phyloP scores from a whole-genome alignment of 2,329 filamentous ascomycete species.

The Paracamarosporium sp. region DNA sequence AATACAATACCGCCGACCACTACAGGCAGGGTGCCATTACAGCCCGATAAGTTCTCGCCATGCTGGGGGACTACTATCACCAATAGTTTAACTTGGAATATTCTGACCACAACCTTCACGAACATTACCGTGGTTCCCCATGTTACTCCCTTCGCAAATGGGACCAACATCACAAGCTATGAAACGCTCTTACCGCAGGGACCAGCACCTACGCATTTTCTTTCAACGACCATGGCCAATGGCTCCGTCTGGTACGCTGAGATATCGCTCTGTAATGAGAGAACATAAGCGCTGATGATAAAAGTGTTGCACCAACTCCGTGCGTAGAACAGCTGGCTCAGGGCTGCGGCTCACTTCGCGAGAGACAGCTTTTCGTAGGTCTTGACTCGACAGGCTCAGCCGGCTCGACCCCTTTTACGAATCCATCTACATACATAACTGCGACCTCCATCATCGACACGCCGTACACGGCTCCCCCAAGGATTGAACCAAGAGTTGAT shows the following conservation, averaged over 20 bases:
- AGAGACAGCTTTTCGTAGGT: not conserved
- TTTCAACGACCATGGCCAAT: not conserved
- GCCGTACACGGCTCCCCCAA: not conserved
- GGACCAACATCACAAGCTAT: conserved; percentile 6
- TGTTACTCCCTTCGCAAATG: conserved; percentile 1
- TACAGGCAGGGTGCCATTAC: not conserved
- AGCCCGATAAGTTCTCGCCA: not conserved
- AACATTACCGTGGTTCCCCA: not conserved
- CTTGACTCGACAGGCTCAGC: not conserved
- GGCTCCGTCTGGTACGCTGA: conserved; percentile 3
- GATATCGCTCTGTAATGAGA: not conserved
- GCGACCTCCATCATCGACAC: not conserved
- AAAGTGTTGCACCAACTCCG: not conserved
- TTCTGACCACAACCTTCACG: not conserved
- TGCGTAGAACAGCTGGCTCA: not conserved
- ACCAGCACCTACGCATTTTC: not conserved
- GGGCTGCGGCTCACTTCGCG: not conserved
- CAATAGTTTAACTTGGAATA: not conserved
- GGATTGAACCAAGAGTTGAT: not conserved
- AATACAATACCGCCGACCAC: not conserved
- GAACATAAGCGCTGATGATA: not conserved
- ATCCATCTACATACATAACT: not conserved
- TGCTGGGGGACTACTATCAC: not conserved
- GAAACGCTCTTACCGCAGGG: not conserved
- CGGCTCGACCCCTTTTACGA: not conserved